Evolutionary conservation across 169 alveolate genomes (phyloP).

Genomic region (Theileria equi): DNA sequence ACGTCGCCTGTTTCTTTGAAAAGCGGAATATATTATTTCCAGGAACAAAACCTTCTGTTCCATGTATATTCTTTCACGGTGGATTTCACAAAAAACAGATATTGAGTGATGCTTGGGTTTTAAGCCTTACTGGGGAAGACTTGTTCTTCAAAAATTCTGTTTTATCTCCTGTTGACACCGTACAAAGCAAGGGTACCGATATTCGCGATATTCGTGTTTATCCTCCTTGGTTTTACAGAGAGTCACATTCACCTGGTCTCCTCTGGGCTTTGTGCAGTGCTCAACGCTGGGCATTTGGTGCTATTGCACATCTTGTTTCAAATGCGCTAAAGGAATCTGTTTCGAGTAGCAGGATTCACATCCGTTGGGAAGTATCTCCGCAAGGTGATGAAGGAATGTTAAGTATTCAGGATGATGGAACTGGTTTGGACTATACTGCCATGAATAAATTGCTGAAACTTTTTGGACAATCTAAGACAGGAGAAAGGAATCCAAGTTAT

Average conservation of each 20-base stretch:
- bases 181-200: constrained; percentile 48
- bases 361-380: constrained; percentile 73
- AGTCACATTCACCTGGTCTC: constrained; percentile 76
- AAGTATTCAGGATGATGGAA: constrained; percentile 81
- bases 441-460: constrained; percentile 75
- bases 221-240: constrained; percentile 78
- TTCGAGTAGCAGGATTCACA: constrained; percentile 64
- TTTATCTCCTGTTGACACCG: constrained; percentile 53
- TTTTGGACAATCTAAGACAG: constrained; percentile 71
- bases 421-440: constrained; percentile 73
- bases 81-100: constrained; percentile 75
- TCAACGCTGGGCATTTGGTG: constrained; percentile 84
- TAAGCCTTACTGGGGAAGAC: constrained; percentile 78
- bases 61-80: constrained; percentile 80
- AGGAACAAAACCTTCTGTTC: constrained; percentile 73
- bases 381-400: constrained; percentile 72
- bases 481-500: constrained; percentile 51
- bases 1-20: constrained; percentile 79
- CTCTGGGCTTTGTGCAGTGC: constrained; percentile 73
- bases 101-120: constrained; percentile 77
- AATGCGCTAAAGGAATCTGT: constrained; percentile 72
- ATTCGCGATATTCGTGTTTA: constrained; percentile 16
- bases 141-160: constrained; percentile 62
- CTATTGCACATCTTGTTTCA: constrained; percentile 77
- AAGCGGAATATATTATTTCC: constrained; percentile 71